These are phyloP conservation scores for Hypomyces rosellus DNA, from an alignment of 2,329 filamentous ascomycete species.

Conservation along the genomic window DNA sequence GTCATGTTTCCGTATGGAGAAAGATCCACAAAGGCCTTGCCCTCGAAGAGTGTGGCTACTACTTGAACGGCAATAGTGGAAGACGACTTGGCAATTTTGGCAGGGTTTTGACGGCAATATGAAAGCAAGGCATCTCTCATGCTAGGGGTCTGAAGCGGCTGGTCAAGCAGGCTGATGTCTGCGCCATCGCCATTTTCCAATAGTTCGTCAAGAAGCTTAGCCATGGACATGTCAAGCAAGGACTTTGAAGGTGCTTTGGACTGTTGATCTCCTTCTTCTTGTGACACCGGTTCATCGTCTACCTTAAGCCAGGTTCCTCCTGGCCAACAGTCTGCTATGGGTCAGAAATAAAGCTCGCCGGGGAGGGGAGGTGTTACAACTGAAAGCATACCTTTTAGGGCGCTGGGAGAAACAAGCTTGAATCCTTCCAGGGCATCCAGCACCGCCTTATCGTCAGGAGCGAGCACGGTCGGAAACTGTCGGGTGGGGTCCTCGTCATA, in stretches of 20 bases:
- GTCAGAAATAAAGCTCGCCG: neutral
- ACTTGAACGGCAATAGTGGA: neutral
- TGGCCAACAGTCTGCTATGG: neutral
- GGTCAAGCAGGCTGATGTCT: neutral
- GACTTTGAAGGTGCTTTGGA: neutral
- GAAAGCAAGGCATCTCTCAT: neutral
- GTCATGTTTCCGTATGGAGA: neutral
- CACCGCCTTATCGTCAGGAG: neutral
- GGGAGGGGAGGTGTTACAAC: neutral
- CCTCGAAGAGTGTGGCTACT: neutral
- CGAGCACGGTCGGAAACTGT: no score
- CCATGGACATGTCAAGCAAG: constrained; percentile 1
- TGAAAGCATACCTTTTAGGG: neutral
- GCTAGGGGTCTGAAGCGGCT: neutral
- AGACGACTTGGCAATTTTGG: neutral
- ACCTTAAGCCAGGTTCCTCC: neutral
- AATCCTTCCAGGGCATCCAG: neutral
- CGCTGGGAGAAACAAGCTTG: neutral
- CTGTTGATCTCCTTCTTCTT: neutral
- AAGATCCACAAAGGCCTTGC: neutral
- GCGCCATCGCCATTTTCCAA: neutral
- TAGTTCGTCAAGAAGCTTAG: neutral
- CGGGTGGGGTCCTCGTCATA: neutral
- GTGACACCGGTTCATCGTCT: neutral
- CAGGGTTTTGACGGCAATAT: neutral